A percentile compares a stretch with the other conserved stretches of the same genome.
phyloP scores from a whole-genome alignment of 805 yeast species.

The Yarrowia sp. region DNA sequence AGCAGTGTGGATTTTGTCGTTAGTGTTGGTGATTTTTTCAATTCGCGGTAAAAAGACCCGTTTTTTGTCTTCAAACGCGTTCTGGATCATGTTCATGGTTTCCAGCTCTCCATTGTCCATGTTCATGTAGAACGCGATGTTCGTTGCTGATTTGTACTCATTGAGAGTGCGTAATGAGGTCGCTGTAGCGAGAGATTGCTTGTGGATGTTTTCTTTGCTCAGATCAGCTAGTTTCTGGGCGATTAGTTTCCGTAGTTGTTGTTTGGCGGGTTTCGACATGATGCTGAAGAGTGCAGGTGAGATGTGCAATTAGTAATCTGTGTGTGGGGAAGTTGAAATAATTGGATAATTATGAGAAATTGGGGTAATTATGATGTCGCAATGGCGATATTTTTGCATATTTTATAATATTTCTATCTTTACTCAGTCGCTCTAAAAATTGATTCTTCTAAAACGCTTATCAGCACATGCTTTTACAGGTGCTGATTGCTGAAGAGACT shows the following conservation, averaged over 20 bases:
- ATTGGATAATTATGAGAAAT: not conserved
- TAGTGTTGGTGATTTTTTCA: constrained; percentile 44
- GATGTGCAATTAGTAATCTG: no score
- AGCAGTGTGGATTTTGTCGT: constrained; percentile 23
- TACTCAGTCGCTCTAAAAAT: no score
- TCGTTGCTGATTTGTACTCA: constrained; percentile 46
- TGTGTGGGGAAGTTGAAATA: no score
- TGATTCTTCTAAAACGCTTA: no score
- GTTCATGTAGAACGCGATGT: constrained; percentile 68
- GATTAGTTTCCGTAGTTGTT: constrained; percentile 8
- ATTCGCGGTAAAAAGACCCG: constrained; percentile 42
- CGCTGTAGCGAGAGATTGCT: constrained; percentile 23
- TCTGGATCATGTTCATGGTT: constrained; percentile 53
- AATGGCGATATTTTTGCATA: no score
- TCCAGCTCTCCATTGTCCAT: constrained; percentile 71
- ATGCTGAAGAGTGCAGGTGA: no score
- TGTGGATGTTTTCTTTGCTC: not conserved
- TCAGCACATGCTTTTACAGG: no score
- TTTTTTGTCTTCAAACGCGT: constrained; percentile 47
- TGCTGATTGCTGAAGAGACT: no score
- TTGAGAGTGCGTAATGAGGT: constrained; percentile 35
- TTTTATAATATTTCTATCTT: no score
- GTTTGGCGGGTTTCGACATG: constrained; percentile 16
- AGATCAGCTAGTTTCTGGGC: not conserved
- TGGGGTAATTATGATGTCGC: no score